Evolutionary conservation across 2,329 filamentous ascomycete genomes (phyloP), one percentile per base, ranked within the genome.

Genomic region (Colletotrichum brevisporum): DNA sequence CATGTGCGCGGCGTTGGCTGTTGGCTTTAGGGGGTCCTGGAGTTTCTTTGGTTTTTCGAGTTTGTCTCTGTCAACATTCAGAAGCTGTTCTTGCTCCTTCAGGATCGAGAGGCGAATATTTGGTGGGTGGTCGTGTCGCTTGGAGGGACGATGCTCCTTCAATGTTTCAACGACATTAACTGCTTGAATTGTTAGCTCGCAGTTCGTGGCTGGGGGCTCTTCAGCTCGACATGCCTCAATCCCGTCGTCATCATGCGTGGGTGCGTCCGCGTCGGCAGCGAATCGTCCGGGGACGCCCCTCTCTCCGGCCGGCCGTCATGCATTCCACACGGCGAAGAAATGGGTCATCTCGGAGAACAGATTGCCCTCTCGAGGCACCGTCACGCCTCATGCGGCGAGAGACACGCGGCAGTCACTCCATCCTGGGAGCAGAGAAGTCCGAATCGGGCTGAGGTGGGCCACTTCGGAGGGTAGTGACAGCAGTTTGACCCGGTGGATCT

Each of bases 341-440:
- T 8, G 21, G 41, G 27, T 54, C 39, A 13, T 13, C 12, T 13
- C n/a, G n/a, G 48, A 21, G 26, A 26, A 15, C 15, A 52, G 26
- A 18, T 24, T 36, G 58, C 13, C 53, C 6, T 36, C 31, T 26
- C 26, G 47, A 31, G 12, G 2, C 26, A 48, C 36, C 18, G 47
- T 68, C 45, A 41, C 27, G 39, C 27, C 24, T 13, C 43, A 62
- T 51, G 15, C 24, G 31, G 24, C 9, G 39, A 58, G 16, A 43
- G 47, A 43, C 21, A 58, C 48, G 53, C 60, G 60, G 47, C 12
- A 15, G 61, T 65, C 60, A 53, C 47, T 52, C 48, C 27, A 36
- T 48, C 21, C 16, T 43, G 26, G 10, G 2, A 18, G n/a, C 36
- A 36, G 26, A n/a, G 1, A 13, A 12, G 21, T 62, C 31, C 31